Conservation (phyloP, 306 rosid species). For the Malus asiatica region DNA sequence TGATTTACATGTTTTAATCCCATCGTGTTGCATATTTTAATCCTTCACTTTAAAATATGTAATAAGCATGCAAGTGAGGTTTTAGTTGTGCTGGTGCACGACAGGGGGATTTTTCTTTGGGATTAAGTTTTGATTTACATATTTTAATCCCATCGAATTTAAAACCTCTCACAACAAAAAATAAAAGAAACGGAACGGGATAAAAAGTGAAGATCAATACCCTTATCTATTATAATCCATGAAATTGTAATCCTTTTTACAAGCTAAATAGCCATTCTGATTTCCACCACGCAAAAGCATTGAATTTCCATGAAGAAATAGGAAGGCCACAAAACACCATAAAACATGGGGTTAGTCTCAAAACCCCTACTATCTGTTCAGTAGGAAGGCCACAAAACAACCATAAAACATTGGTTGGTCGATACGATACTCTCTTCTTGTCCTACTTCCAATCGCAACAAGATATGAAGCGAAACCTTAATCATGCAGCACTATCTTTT, state of each 20-base stretch:
- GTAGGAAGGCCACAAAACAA: too few relatives aligned
- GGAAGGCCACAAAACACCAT: neutral
- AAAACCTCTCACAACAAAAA: too few relatives aligned
- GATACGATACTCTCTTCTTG: neutral
- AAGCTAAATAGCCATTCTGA: neutral
- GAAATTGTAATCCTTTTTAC: neutral
- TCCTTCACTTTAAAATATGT: neutral
- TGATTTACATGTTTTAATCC: neutral
- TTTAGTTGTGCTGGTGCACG: constrained; percentile 8
- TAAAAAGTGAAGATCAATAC: neutral
- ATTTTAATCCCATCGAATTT: neutral
- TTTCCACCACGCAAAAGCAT: neutral
- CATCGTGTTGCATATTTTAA: neutral
- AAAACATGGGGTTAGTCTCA: neutral
- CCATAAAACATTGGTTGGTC: too few relatives aligned
- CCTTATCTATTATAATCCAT: neutral
- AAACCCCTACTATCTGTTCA: too few relatives aligned
- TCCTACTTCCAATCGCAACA: neutral
- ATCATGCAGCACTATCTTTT: neutral
- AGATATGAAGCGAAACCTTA: too few relatives aligned
- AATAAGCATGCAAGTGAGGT: constrained; percentile 19
- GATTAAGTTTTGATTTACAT: neutral
- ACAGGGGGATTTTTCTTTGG: neutral
- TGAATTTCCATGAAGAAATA: neutral
- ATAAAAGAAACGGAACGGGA: too few relatives aligned